Percentiles rank a stretch among this genome's conserved stretches.
These are phyloP conservation scores for Rhynchosporium agropyri DNA, from an alignment of 2,329 filamentous ascomycete species.

Conservation along the genomic window DNA sequence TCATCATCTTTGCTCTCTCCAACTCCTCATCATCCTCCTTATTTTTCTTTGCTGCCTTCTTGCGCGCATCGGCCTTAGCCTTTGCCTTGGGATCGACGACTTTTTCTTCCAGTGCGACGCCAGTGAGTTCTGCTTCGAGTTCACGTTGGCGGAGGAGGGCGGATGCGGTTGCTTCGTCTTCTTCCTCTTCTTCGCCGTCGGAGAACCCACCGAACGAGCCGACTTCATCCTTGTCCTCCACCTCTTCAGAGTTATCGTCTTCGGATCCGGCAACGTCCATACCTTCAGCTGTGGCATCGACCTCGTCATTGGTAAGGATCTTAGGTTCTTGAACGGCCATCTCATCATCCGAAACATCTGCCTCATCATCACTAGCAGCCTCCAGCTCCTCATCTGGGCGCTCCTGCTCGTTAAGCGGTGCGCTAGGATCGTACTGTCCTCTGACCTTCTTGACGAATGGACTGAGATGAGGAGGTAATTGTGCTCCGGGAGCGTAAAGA, in stretches of 20 bases:
- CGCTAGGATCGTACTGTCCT: conserved; percentile 89
- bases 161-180: conserved; percentile 61
- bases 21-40: conserved; percentile 82
- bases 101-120: conserved; percentile 60
- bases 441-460: conserved; percentile 89
- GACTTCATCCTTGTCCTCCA: conserved; percentile 40
- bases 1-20: conserved; percentile 95
- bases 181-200: conserved; percentile 50
- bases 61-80: conserved; percentile 69
- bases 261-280: conserved; percentile 43
- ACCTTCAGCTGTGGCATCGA: conserved; percentile 40
- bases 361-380: conserved; percentile 58
- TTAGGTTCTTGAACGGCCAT: conserved; percentile 53
- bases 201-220: conserved; percentile 43
- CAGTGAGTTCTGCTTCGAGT: conserved; percentile 87
- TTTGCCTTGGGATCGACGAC: conserved; percentile 57
- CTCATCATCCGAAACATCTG: conserved; percentile 44
- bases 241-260: conserved; percentile 46
- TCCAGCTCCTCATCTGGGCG: conserved; percentile 81
- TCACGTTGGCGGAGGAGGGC: conserved; percentile 80
- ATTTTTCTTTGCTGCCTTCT: conserved; percentile 70
- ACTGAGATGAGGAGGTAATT: conserved; percentile 90
- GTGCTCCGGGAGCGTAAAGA: conserved; percentile 85
- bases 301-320: conserved; percentile 32
- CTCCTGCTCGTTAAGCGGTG: conserved; percentile 84